Percentiles rank a stretch among this genome's conserved stretches.
Conservation (phyloP, 192 early-diverging fungal genomes). For the Polychytrium aggregatum region DNA sequence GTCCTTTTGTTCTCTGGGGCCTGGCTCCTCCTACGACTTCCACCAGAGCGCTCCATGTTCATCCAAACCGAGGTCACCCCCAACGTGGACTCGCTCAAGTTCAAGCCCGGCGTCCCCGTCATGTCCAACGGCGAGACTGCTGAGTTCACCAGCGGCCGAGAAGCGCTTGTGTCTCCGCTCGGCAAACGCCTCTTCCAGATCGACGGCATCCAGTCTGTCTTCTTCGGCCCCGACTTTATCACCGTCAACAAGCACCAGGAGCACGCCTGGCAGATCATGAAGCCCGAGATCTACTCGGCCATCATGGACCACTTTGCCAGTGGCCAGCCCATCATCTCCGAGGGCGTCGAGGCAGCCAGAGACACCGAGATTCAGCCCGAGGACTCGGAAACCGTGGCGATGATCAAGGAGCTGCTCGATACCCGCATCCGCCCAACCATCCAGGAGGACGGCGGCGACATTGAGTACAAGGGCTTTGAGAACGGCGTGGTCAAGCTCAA, state of each 20-base stretch:
- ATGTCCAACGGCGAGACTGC: constrained; percentile 42
- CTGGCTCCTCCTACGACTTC: too few species aligned
- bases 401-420: constrained; percentile 98
- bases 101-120: constrained; percentile 85
- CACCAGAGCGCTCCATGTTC: constrained; percentile 27
- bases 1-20: too few species aligned
- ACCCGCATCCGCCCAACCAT: constrained; percentile 90
- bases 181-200: constrained; percentile 85
- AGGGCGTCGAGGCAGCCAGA: constrained; percentile 9
- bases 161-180: constrained; percentile 63
- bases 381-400: constrained; percentile 86
- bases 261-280: constrained; percentile 93
- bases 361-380: constrained; percentile 60
- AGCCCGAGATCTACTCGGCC: constrained; percentile 89
- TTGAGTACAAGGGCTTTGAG: constrained; percentile 87
- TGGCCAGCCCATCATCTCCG: constrained; percentile 61
- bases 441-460: constrained; percentile 98
- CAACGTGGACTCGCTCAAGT: constrained; percentile 90
- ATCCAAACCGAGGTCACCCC: constrained; percentile 77
- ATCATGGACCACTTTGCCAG: constrained; percentile 86
- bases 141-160: constrained; percentile 75
- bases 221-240: constrained; percentile 91
- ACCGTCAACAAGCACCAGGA: constrained; percentile 84
- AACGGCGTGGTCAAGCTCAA: constrained; percentile 81
- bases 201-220: constrained; percentile 81